Evolutionary conservation across 2,329 filamentous ascomycete species (phyloP).

Genomic region (Aspergillus persii): DNA sequence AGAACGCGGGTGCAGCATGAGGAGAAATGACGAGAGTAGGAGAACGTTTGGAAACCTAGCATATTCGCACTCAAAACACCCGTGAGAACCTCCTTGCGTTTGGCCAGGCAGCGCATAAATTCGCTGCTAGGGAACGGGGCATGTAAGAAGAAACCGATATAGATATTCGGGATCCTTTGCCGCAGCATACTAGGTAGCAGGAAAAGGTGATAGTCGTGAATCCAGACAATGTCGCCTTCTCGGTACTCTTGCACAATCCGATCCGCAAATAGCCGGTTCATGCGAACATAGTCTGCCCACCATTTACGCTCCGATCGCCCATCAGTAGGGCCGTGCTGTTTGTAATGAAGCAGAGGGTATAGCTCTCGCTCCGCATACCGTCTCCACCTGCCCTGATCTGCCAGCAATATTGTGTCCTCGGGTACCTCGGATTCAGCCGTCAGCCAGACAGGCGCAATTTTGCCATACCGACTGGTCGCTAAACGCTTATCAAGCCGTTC

Average conservation of each 20-base stretch:
- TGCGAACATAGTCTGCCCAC: slow-evolving; percentile 89
- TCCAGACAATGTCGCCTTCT: slow-evolving; percentile 85
- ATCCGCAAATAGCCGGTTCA: slow-evolving; percentile 91
- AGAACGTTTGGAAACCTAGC: slow-evolving; percentile 92
- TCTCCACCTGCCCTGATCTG: slow-evolving; percentile 82
- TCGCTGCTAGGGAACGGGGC: slow-evolving; percentile 95
- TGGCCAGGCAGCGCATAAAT: slow-evolving; percentile 83
- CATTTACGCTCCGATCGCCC: slow-evolving; percentile 76
- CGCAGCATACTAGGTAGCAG: slow-evolving; percentile 84
- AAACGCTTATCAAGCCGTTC: slow-evolving; percentile 71
- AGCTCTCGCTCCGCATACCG: slow-evolving; percentile 88
- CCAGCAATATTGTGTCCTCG: slow-evolving; percentile 67
- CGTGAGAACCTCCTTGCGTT: slow-evolving; percentile 85
- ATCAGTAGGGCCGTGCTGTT: slow-evolving; percentile 86
- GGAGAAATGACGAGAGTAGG: slow-evolving; percentile 90
- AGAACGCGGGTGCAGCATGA: slow-evolving; percentile 90
- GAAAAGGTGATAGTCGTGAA: slow-evolving; percentile 93
- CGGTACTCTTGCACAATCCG: slow-evolving; percentile 85
- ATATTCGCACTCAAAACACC: slow-evolving; percentile 89
- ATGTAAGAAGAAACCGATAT: slow-evolving; percentile 93
- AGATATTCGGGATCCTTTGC: slow-evolving; percentile 81
- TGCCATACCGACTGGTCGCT: slow-evolving; percentile 69
- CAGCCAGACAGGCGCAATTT: slow-evolving; percentile 85
- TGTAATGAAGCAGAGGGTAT: slow-evolving; percentile 94
- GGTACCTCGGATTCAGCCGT: slow-evolving; percentile 70